phyloP scores from a whole-genome alignment of 352 stramenopile genomes.

The Phytophthora citricola region DNA sequence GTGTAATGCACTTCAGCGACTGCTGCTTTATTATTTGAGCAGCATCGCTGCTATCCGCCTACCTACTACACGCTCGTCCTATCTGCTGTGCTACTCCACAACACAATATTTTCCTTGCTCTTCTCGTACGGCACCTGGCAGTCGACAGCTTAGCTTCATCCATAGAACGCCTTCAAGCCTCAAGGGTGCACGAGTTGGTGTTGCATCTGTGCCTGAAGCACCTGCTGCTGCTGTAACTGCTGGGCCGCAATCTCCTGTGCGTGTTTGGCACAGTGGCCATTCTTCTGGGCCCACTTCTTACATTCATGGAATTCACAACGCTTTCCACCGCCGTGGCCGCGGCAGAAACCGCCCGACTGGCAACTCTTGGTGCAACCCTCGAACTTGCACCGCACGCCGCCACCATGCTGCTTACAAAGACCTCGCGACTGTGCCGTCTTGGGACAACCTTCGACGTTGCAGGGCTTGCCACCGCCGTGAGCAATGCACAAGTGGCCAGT shows the following conservation, averaged over 20 bases:
- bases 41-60: conserved; percentile 25
- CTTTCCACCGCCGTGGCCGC: conserved; percentile 84
- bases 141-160: conserved; percentile 26
- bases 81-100: conserved; percentile 20
- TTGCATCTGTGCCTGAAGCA: conserved; percentile 46
- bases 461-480: conserved; percentile 85
- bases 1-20: conserved; percentile 12
- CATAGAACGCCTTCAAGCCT: conserved; percentile 13
- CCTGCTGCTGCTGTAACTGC: conserved; percentile 54
- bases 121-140: conserved; percentile 18
- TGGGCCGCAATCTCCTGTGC: conserved; percentile 81
- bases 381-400: conserved; percentile 87
- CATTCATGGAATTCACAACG: conserved; percentile 86
- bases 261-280: conserved; percentile 88
- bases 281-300: conserved; percentile 90
- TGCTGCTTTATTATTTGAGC: conserved; percentile 39
- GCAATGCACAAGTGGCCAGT: conserved; percentile 87
- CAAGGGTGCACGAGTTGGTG: conserved; percentile 50
- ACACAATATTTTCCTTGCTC: conserved; percentile 15
- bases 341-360: conserved; percentile 86
- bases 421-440: conserved; percentile 89
- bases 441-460: conserved; percentile 83
- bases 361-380: conserved; percentile 89
- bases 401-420: conserved; percentile 86
- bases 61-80: conserved; percentile 27